Evolutionary conservation across 179 eudicot species (phyloP).

Genomic region (Beta macrorhiza): DNA sequence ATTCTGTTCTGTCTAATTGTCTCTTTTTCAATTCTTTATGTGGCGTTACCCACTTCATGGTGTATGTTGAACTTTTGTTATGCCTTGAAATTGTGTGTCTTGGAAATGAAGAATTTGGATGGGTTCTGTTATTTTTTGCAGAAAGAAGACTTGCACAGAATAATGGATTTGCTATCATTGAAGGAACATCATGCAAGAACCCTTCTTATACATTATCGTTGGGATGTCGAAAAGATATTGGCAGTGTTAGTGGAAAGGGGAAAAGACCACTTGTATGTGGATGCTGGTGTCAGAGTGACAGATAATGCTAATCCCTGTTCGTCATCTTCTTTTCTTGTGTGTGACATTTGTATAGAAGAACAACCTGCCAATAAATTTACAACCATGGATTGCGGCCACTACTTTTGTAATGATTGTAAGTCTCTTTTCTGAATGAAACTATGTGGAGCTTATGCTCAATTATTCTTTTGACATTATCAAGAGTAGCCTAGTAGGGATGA

Average conservation of each 20-base stretch:
- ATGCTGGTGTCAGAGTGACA: constrained; percentile 49
- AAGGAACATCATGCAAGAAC: constrained; percentile 76
- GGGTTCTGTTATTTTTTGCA: background rate
- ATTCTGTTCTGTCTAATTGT: background rate
- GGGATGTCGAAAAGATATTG: constrained; percentile 68
- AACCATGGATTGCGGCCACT: constrained; percentile 72
- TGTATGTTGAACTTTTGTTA: background rate
- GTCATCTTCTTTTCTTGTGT: constrained; percentile 33
- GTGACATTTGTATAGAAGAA: constrained; percentile 62
- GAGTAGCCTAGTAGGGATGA: no score
- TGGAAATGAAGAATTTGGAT: background rate
- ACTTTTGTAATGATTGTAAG: constrained; percentile 72
- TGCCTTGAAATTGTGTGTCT: background rate
- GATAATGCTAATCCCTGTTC: constrained; percentile 34
- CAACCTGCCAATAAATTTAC: constrained; percentile 37
- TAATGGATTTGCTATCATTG: constrained; percentile 58
- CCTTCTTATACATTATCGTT: constrained; percentile 61
- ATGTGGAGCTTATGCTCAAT: background rate
- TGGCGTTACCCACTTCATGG: background rate
- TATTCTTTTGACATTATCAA: background rate
- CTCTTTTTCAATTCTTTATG: background rate
- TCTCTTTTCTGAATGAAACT: background rate
- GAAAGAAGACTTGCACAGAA: constrained; percentile 56
- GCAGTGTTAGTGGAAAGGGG: constrained; percentile 65
- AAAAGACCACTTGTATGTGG: constrained; percentile 46